A percentile compares a stretch with the other conserved stretches of the same genome.
Conservation (phyloP, 345 rosid species). For the Hibiscus tridactylites region DNA sequence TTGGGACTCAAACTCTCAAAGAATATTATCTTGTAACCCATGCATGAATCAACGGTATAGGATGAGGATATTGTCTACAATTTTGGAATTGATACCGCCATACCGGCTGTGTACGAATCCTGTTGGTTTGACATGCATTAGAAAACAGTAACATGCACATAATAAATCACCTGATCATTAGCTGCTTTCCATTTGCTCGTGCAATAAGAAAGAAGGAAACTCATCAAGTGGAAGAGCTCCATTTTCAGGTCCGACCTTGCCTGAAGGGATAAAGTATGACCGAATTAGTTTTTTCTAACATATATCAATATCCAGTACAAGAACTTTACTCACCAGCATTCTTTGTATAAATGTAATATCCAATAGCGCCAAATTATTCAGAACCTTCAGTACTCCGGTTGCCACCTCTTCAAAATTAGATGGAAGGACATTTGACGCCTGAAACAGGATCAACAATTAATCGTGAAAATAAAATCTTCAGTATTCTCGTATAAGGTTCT, state of each 20-base stretch:
- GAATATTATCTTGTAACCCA: neutral
- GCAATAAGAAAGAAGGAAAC: conserved; percentile 74
- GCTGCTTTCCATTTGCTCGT: conserved; percentile 61
- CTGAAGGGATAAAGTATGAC: conserved; percentile 25
- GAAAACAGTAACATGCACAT: neutral
- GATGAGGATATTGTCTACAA: neutral
- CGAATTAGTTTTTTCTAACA: neutral
- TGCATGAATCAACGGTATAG: neutral
- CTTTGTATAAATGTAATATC: conserved; percentile 51
- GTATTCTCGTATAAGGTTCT: neutral
- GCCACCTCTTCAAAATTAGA: conserved; percentile 74
- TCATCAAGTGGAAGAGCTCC: conserved; percentile 75
- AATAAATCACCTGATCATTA: conserved; percentile 48
- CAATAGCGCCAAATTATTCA: conserved; percentile 64
- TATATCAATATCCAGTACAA: neutral
- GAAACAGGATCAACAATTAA: conserved; percentile 14
- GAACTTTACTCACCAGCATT: conserved; percentile 48
- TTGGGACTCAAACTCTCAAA: neutral
- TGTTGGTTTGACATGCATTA: neutral
- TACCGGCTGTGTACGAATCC: neutral
- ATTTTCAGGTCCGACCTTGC: conserved; percentile 67
- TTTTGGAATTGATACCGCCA: neutral
- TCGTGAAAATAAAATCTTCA: neutral
- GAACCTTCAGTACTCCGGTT: conserved; percentile 63
- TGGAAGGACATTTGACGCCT: conserved; percentile 59